Conservation (phyloP, 768 basidiomycete species). For the Tricholoma terreum region DNA sequence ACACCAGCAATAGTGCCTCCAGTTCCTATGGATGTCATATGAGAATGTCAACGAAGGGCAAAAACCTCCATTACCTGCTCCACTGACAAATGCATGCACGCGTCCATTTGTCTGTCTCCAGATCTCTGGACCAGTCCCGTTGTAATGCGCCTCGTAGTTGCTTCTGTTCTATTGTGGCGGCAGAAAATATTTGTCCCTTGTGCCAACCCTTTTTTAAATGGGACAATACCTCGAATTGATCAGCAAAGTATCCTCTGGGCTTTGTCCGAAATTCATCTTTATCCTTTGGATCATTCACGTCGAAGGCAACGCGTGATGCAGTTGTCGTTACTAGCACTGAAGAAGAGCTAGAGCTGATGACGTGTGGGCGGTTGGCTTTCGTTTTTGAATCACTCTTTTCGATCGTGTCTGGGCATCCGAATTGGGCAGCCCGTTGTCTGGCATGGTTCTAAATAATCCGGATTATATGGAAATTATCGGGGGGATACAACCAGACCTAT, state of each 20-base stretch:
- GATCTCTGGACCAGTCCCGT: conserved; percentile 92
- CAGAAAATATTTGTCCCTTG: neutral
- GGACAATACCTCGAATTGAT: conserved; percentile 78
- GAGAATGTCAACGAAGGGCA: neutral
- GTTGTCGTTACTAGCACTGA: conserved; percentile 54
- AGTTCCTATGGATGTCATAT: conserved; percentile 55
- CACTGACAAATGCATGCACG: conserved; percentile 83
- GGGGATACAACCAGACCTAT: neutral
- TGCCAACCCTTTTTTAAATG: too few relatives aligned
- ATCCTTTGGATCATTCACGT: conserved; percentile 32
- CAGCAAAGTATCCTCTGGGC: conserved; percentile 88
- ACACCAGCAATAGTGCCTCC: conserved; percentile 92
- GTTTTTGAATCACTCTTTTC: conserved; percentile 19
- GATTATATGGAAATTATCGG: neutral
- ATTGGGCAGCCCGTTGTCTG: conserved; percentile 69
- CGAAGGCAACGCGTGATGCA: conserved; percentile 38
- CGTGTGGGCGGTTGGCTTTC: conserved; percentile 18
- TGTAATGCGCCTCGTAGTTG: conserved; percentile 86
- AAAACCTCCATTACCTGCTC: conserved; percentile 60
- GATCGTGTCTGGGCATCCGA: conserved; percentile 47
- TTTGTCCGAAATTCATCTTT: conserved; percentile 41
- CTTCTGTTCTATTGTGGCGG: conserved; percentile 65
- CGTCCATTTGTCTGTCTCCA: conserved; percentile 87
- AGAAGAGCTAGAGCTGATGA: conserved; percentile 42
- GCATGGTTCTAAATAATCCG: conserved; percentile 72